Base-by-base conservation (phyloP, 208 protist species). In the Lotmaria passim region DNA sequence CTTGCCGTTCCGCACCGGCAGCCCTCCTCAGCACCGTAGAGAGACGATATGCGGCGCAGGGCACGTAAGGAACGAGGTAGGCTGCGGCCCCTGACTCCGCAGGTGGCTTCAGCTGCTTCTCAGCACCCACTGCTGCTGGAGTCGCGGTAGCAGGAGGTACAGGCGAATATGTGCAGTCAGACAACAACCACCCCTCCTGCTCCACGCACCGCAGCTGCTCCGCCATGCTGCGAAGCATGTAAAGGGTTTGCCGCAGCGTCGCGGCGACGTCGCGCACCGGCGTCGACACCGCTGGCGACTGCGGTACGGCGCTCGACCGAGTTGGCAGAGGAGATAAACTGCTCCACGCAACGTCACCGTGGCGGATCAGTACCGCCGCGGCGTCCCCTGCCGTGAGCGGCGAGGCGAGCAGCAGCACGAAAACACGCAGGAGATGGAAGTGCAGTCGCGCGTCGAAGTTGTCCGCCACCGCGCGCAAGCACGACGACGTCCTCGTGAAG, bases 371-470 rank as follows among this genome's bases (percentile, higher is more conserved):
- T 23, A 23, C 34, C 33, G 51, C 53, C n/a, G 36, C 44, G 7
- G 70, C 70, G 17, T 68, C 70, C 0, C 70, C 70, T 7, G 44
- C 56, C 6, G 55, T 58, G 48, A 68, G 7, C 23, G 70, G 70
- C 21, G 62, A 38, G 11, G 53, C 36, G 5, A 64, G n/a, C 17
- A 75, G 38, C 43, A 75, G 51, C 41, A 75, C 53, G 21, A 75
- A 36, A 44, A 75, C 39, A 14, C 53, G 70, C 51, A 64, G 15
- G 7, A 75, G 39, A 7, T 30, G 14, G 17, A 75, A 61, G 24
- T 55, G 36, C 3, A 69, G 30, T 6, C 43, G 26, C 30, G 57
- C 60, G 21, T 43, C 33, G 3, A 64, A 47, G 39, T 64, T 46
- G 12, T 34, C 26, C 21, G 64, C 23, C 17, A 53, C 6, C 3